Evolutionary conservation across 2,329 filamentous ascomycete genomes (phyloP).

Genomic region (Penicillium crustosum): DNA sequence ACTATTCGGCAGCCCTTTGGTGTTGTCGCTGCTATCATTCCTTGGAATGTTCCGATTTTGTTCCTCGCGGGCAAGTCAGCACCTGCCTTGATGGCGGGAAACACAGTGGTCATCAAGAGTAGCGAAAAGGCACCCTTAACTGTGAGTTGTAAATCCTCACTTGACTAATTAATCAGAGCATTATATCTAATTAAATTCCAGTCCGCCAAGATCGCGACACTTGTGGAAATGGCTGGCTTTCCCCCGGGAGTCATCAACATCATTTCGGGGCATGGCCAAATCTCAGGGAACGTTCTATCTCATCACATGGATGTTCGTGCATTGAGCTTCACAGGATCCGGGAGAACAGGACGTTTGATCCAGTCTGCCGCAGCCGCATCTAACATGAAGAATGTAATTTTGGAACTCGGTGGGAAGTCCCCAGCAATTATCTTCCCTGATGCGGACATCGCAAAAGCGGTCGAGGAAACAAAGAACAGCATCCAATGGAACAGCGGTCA

Average conservation of each 20-base stretch:
- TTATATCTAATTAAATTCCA: not conserved
- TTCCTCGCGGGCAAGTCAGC: no score
- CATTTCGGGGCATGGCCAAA: constrained; percentile 71
- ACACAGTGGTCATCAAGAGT: constrained; percentile 64
- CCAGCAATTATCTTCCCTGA: constrained; percentile 62
- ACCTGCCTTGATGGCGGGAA: constrained; percentile 55
- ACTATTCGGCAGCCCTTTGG: no score
- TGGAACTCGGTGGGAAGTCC: constrained; percentile 65
- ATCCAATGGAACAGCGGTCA: constrained; percentile 59
- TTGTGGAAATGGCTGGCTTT: constrained; percentile 55
- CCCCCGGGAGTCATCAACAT: constrained; percentile 46
- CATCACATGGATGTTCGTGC: constrained; percentile 64
- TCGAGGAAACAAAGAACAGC: constrained; percentile 60
- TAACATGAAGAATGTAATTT: constrained; percentile 63
- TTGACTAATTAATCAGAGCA: not conserved
- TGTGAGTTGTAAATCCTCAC: constrained; percentile 36
- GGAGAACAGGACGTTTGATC: constrained; percentile 58
- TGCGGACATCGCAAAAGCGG: constrained; percentile 63
- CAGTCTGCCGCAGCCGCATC: constrained; percentile 60
- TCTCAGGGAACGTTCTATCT: constrained; percentile 67
- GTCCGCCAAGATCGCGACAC: constrained; percentile 38
- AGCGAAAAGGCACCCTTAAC: constrained; percentile 66
- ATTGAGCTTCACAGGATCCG: constrained; percentile 62
- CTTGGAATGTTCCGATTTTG: no score
- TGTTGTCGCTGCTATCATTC: no score